A percentile compares a stretch with the other conserved stretches of the same genome.
phyloP scores from a whole-genome alignment of 495 filamentous ascomycete genomes.

The Polyplosphaeria fusca region DNA sequence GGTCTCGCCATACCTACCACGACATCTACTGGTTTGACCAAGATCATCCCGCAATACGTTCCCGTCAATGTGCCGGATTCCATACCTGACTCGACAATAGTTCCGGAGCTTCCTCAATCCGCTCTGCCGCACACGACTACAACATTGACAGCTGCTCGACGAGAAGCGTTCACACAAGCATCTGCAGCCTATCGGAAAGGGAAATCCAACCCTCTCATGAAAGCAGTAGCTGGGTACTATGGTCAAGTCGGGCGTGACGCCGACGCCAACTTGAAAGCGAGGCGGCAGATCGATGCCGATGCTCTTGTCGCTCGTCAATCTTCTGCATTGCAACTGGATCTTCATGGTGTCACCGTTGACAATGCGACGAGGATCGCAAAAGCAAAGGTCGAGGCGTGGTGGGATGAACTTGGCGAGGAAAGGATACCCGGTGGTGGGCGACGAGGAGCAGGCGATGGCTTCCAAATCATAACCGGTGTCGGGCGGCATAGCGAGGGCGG shows the following conservation, averaged over 20 bases:
- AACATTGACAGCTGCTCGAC: slow-evolving; percentile 43
- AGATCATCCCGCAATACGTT: slow-evolving; percentile 44
- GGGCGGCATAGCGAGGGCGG: slow-evolving; percentile 79
- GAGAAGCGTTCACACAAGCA: slow-evolving; percentile 58
- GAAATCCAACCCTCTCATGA: slow-evolving; percentile 64
- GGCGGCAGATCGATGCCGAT: slow-evolving; percentile 55
- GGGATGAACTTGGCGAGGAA: slow-evolving; percentile 66
- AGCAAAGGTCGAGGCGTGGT: slow-evolving; percentile 70
- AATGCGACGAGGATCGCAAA: slow-evolving; percentile 75
- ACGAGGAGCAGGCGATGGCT: slow-evolving; percentile 44
- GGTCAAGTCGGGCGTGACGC: slow-evolving; percentile 55
- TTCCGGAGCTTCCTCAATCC: slow-evolving; percentile 7
- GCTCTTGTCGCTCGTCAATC: slow-evolving; percentile 60
- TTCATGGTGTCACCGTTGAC: slow-evolving; percentile 79
- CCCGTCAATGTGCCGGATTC: slow-evolving; percentile 29
- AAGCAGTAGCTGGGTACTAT: slow-evolving; percentile 66
- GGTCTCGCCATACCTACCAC: slow-evolving; percentile 16
- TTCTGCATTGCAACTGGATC: slow-evolving; percentile 57
- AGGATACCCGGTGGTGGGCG: slow-evolving; percentile 48
- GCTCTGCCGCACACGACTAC: slow-evolving; percentile 19
- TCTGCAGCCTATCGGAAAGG: slow-evolving; percentile 58
- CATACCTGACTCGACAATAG: slow-evolving; percentile 3
- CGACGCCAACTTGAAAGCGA: slow-evolving; percentile 45
- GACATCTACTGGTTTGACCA: slow-evolving; percentile 26
- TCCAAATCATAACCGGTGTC: slow-evolving; percentile 74